Evolutionary conservation across 1,284 basidiomycete genomes (phyloP), one percentile per base, ranked within the genome.

Genomic region (Phylloporus sp.): DNA sequence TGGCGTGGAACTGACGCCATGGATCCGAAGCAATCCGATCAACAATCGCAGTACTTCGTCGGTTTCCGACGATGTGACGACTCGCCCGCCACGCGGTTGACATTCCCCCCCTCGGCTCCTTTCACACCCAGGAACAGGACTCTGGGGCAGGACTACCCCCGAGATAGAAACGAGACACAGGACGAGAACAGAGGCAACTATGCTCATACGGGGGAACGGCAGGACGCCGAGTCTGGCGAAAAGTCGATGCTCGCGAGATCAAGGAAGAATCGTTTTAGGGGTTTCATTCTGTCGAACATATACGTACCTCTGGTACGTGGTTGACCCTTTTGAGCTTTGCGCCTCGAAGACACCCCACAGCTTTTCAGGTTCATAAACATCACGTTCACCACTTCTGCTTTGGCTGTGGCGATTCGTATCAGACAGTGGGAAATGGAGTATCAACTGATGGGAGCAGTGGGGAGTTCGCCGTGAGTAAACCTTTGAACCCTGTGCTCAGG

Each of bases 351-450:
- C 76, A 28, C 72, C 68, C 70, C 72, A 68, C 61, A 97, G 86
- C 82, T 96, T 42, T 94, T 95, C 74, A 91, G 95, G 62, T 83
- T 93, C 65, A 84, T 92, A 76, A 96, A 96, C 72, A 88, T 97
- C 62, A 82, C 87, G 4, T 91, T 96, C 70, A 95, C 92, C 5
- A 86, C 90, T 22, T 84, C 88, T 49, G 91, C 93, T 2, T 84
- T 97, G 42, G 95, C 86, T 0, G 81, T 96, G 49, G 93, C 94
- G 3, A 88, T 94, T 65, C 85, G 84, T 58, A 91, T 96, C 72
- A 87, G 92, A 52, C 68, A 77, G 20, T 73, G 83, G 39, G 93
- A 96, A 74, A 70, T 74, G 42, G 72, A 74, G 0, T 77, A 84
- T 67, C 68, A 79, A 55, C 80, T 87, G 28, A 83, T 84, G 76